These are phyloP conservation scores for Lactifluus piperatus DNA, from an alignment of 768 basidiomycete species.

Conservation along the genomic window DNA sequence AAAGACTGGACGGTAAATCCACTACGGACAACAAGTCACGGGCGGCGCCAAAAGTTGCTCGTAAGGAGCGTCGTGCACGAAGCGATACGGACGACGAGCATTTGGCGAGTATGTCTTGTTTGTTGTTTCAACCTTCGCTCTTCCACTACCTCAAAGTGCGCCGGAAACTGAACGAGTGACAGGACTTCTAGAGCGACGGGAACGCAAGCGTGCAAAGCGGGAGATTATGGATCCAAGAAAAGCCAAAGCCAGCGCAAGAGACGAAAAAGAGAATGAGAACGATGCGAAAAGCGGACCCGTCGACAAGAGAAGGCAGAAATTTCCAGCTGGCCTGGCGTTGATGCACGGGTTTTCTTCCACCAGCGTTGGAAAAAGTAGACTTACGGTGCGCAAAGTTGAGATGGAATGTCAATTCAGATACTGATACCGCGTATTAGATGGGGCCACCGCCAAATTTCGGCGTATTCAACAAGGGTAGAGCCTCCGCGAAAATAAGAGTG, in stretches of 20 bases:
- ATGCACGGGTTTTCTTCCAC: conserved; percentile 61
- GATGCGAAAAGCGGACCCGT: conserved; percentile 18
- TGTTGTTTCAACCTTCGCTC: not conserved
- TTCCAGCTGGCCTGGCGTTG: conserved; percentile 46
- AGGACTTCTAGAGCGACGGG: conserved; percentile 61
- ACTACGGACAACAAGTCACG: not conserved
- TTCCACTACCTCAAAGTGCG: not conserved
- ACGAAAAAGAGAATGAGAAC: conserved; percentile 19
- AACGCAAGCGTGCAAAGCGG: conserved; percentile 41
- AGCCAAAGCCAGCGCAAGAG: not conserved
- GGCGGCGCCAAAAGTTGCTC: not conserved
- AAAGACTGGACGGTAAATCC: not conserved
- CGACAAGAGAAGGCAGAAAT: conserved; percentile 26
- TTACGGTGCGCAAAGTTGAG: conserved; percentile 41
- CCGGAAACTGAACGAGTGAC: not conserved
- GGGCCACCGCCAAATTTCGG: conserved; percentile 40
- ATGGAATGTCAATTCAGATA: not conserved
- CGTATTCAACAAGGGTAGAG: conserved; percentile 58
- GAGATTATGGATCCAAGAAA: conserved; percentile 15
- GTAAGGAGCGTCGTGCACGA: conserved; percentile 4
- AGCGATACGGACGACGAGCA: conserved; percentile 30
- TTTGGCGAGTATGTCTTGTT: conserved; percentile 30
- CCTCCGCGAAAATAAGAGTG: conserved; percentile 38
- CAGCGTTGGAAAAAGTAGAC: conserved; percentile 50
- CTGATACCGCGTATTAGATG: conserved; percentile 27